A percentile compares a stretch with the other conserved stretches of the same genome.
Evolutionary conservation across 208 protist genomes (phyloP).

Genomic region (Wallacemonas sp.): DNA sequence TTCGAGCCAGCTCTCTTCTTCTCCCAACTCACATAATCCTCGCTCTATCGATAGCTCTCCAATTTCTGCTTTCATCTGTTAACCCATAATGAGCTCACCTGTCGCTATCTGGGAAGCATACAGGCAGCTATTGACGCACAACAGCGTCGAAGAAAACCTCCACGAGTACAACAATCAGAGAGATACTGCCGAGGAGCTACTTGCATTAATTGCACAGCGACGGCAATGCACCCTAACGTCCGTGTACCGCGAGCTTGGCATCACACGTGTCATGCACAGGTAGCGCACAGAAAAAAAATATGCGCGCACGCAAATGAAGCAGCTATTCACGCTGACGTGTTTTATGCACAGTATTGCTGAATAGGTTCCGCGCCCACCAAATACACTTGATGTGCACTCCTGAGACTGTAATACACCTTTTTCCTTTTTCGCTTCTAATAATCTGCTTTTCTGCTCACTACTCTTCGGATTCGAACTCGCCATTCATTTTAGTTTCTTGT

Average conservation of each 20-base stretch:
- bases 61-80: too few relatives aligned
- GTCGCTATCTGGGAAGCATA: background rate
- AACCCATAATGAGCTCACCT: background rate
- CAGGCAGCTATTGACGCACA: background rate
- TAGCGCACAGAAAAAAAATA: background rate
- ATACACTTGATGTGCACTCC: background rate
- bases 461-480: too few relatives aligned
- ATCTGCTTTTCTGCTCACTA: background rate
- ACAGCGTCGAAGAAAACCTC: conserved; percentile 10
- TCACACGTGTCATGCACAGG: too few relatives aligned
- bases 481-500: too few relatives aligned
- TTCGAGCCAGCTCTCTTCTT: too few relatives aligned
- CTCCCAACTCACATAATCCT: too few relatives aligned
- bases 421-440: background rate
- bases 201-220: conserved; percentile 29
- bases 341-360: too few relatives aligned
- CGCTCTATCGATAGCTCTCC: too few relatives aligned
- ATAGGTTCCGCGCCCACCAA: too few relatives aligned
- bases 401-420: background rate
- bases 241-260: conserved; percentile 25
- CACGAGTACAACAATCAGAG: conserved; percentile 47
- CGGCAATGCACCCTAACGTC: conserved; percentile 26
- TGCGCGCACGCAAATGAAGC: too few relatives aligned
- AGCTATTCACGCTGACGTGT: too few relatives aligned
- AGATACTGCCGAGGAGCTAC: conserved; percentile 31